Evolutionary conservation across 805 yeast species (phyloP), one percentile per base, ranked within the genome.

Genomic region (Suhomyces sp.): DNA sequence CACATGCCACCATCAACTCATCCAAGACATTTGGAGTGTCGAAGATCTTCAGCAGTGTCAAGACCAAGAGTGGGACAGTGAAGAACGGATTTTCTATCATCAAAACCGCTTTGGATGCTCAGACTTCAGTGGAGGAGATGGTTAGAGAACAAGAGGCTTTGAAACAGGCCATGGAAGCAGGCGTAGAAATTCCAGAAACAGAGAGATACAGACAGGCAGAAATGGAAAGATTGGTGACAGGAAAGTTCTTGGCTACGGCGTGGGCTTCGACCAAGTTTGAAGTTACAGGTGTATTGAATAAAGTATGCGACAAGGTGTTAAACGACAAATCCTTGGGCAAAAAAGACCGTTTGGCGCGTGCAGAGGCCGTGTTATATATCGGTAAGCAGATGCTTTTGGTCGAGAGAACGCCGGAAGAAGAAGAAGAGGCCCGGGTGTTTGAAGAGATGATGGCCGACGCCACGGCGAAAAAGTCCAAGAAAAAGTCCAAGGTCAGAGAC

Each of bases 211-310:
- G 67, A 52, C 71, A 69, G 50, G 90, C 85, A 1, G 94, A 90
- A 65, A 82, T 88, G 72, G 97, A 93, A 64, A 81, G 90, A 48
- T 73, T 82, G 52, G 80, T 93, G 57, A 85, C 90, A 51, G 98
- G 99, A 23, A 94, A 93, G 68, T 82, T 94, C 22, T 78, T 94
- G 48, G 93, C 94, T 6, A 91, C 97, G 1, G 96, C 96, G 17
- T 94, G 99, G 99, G 88, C 89, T 22, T 89, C 96, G 40, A 90
- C 97, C 19, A 85, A 88, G 60, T 86, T 84, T 70, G 99, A 94
- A 72, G 85, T 92, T 50, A 82, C 94, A 47, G 92, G 87, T 31
- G 91, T 91, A 8, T 89, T 94, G 67, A 94, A 89, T 58, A 79
- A 77, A 54, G 88, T 92, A 5, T 75, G 92, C 45, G 74, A 81